Percentiles rank a stretch among this genome's conserved stretches.
These are phyloP conservation scores for Boletellus sp. DNA, from an alignment of 768 basidiomycete species.

Conservation along the genomic window DNA sequence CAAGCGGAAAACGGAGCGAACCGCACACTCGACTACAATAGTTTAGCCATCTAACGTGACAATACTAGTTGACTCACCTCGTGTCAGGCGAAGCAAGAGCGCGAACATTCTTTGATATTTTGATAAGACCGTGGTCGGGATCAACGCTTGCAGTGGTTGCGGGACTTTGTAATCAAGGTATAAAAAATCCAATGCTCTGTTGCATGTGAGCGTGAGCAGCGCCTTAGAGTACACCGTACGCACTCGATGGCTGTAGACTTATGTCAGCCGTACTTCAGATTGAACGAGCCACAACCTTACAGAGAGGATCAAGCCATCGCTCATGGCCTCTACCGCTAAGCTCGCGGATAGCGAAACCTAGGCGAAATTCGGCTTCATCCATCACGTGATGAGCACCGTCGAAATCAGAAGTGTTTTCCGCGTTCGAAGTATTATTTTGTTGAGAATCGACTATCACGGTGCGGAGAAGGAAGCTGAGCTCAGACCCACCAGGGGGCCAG, in stretches of 20 bases:
- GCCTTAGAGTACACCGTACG: slow-evolving; percentile 1
- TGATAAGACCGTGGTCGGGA: slow-evolving; percentile 66
- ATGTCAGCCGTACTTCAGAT: slow-evolving; percentile 5
- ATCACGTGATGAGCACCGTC: slow-evolving; percentile 36
- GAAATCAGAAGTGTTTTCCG: slow-evolving; percentile 27
- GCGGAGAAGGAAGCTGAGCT: slow-evolving; percentile 77
- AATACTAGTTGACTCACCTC: slow-evolving; percentile 48
- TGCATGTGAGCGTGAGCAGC: slow-evolving; percentile 2
- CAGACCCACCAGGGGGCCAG: slow-evolving; percentile 87
- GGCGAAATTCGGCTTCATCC: slow-evolving; percentile 66
- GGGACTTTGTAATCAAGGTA: slow-evolving; percentile 92
- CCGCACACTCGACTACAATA: slow-evolving; percentile 60
- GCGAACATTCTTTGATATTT: slow-evolving; percentile 86
- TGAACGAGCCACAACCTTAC: slow-evolving; percentile 44
- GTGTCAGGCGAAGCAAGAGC: slow-evolving; percentile 70
- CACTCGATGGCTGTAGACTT: slow-evolving; percentile 21
- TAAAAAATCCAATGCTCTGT: slow-evolving; percentile 82
- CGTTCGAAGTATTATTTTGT: slow-evolving; percentile 29
- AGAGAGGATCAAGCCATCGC: slow-evolving; percentile 78
- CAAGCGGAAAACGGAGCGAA: slow-evolving; percentile 64
- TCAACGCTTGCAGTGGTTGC: slow-evolving; percentile 65
- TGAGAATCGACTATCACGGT: slow-evolving; percentile 84
- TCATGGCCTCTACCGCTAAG: slow-evolving; percentile 61
- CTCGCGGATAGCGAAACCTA: slow-evolving; percentile 84
- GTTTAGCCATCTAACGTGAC: slow-evolving; percentile 1